A percentile compares a stretch with the other conserved stretches of the same genome.
Evolutionary conservation across 768 basidiomycete genomes (phyloP).

Genomic region (Tylopilus plumbeoviolaceoides): DNA sequence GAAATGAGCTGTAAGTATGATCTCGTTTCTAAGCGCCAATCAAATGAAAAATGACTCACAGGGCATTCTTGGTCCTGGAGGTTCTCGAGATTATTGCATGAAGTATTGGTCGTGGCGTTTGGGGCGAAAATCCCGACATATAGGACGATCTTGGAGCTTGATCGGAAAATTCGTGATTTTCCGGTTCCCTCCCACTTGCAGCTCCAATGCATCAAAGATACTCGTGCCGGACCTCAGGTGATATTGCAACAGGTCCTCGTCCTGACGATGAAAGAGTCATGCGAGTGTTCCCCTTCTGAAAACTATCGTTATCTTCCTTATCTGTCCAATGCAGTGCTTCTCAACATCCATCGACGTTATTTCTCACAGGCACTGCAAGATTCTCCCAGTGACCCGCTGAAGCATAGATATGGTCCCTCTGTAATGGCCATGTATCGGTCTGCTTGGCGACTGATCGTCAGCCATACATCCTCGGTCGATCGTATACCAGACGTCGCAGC

Average conservation of each 20-base stretch:
- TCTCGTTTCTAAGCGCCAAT: not conserved
- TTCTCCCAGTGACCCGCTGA: slow-evolving; percentile 49
- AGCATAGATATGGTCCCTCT: slow-evolving; percentile 63
- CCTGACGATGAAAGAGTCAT: slow-evolving; percentile 46
- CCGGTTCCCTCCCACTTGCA: slow-evolving; percentile 46
- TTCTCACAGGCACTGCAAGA: slow-evolving; percentile 66
- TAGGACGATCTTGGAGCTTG: slow-evolving; percentile 49
- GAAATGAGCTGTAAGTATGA: slow-evolving; percentile 41
- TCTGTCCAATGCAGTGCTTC: slow-evolving; percentile 39
- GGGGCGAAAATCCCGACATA: slow-evolving; percentile 52
- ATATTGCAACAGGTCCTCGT: slow-evolving; percentile 42
- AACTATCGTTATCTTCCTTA: not conserved
- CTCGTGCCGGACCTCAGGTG: slow-evolving; percentile 14
- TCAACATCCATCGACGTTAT: slow-evolving; percentile 65
- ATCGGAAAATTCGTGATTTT: slow-evolving; percentile 59
- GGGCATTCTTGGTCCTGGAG: slow-evolving; percentile 55
- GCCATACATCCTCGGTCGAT: slow-evolving; percentile 41
- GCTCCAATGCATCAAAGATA: slow-evolving; percentile 25
- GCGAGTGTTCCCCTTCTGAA: slow-evolving; percentile 28
- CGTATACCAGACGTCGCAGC: slow-evolving; percentile 38
- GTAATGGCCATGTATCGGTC: slow-evolving; percentile 71
- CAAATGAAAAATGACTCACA: slow-evolving; percentile 21
- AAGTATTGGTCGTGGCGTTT: slow-evolving; percentile 47
- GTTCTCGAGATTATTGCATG: slow-evolving; percentile 50
- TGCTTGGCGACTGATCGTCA: slow-evolving; percentile 60